A percentile compares a stretch with the other conserved stretches of the same genome.
phyloP scores from a whole-genome alignment of 306 rosid species.

The Abrus pulchellus region DNA sequence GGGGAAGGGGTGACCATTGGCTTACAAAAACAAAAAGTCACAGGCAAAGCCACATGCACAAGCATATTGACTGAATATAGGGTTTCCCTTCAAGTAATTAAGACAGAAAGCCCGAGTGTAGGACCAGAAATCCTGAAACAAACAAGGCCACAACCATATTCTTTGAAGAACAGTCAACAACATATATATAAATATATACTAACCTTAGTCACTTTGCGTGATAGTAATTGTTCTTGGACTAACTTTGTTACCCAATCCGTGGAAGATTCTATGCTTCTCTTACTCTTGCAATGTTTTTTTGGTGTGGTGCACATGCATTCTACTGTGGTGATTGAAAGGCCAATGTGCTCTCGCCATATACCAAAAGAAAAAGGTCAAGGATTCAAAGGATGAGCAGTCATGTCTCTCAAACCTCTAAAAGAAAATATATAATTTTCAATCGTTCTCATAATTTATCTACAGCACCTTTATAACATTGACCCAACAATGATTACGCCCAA shows the following conservation, averaged over 20 bases:
- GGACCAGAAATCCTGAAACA: slow-evolving; percentile 8
- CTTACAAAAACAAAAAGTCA: slow-evolving; percentile 23
- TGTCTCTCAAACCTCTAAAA: background rate
- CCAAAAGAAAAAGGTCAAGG: slow-evolving; percentile 17
- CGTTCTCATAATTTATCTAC: too few species aligned
- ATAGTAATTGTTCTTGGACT: slow-evolving; percentile 44
- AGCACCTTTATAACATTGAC: slow-evolving; percentile 33
- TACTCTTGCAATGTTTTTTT: slow-evolving; percentile 11
- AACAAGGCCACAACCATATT: slow-evolving; percentile 8
- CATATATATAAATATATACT: slow-evolving; percentile 5
- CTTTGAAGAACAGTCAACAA: slow-evolving; percentile 29
- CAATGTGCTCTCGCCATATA: background rate
- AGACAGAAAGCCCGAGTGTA: too few species aligned
- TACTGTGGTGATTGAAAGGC: background rate
- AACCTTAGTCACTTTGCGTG: slow-evolving; percentile 1
- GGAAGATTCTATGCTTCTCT: slow-evolving; percentile 48
- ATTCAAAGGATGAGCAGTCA: slow-evolving; percentile 12
- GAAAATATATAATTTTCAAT: background rate
- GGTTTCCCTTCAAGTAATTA: slow-evolving; percentile 28
- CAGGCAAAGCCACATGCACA: slow-evolving; percentile 39
- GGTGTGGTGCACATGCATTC: slow-evolving; percentile 35
- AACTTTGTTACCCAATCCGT: slow-evolving; percentile 40
- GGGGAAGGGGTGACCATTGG: background rate
- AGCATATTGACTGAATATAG: slow-evolving; percentile 33
- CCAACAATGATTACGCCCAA: slow-evolving; percentile 2